Percentiles rank a stretch among this genome's conserved stretches.
Conservation (phyloP, 208 protist species). For the Trichomonas vaginalis region DNA sequence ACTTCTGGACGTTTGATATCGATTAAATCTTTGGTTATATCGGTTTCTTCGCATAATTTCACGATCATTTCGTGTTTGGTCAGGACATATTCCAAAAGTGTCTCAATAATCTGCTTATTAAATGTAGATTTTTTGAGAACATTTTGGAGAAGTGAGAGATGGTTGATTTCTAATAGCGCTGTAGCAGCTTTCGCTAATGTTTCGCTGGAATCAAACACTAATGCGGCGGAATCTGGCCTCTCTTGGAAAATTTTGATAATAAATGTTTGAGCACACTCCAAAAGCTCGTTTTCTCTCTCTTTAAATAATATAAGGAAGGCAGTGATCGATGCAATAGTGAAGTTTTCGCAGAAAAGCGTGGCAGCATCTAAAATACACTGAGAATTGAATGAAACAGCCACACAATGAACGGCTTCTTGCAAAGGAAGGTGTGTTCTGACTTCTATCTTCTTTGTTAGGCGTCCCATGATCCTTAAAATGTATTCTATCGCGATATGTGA, state of each 20-base stretch:
- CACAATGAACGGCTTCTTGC: background rate
- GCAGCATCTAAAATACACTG: background rate
- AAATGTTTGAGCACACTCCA: background rate
- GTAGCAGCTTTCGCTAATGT: background rate
- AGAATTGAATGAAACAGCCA: background rate
- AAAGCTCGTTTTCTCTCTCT: background rate
- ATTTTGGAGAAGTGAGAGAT: background rate
- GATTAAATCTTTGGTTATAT: background rate
- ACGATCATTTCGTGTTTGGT: background rate
- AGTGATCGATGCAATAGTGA: background rate
- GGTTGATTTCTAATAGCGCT: background rate
- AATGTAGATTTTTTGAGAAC: background rate
- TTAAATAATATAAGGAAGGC: background rate
- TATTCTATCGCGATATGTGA: background rate
- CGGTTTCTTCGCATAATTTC: background rate
- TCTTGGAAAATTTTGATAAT: background rate
- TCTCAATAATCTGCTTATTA: background rate
- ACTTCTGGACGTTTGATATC: background rate
- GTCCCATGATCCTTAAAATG: background rate
- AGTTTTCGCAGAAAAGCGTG: background rate
- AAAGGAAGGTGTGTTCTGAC: background rate
- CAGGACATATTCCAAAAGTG: background rate
- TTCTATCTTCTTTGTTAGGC: background rate
- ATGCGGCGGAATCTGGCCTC: background rate
- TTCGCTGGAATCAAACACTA: background rate